Evolutionary conservation across 2,329 filamentous ascomycete genomes (phyloP).

Genomic region (Calonectria hawksworthii): DNA sequence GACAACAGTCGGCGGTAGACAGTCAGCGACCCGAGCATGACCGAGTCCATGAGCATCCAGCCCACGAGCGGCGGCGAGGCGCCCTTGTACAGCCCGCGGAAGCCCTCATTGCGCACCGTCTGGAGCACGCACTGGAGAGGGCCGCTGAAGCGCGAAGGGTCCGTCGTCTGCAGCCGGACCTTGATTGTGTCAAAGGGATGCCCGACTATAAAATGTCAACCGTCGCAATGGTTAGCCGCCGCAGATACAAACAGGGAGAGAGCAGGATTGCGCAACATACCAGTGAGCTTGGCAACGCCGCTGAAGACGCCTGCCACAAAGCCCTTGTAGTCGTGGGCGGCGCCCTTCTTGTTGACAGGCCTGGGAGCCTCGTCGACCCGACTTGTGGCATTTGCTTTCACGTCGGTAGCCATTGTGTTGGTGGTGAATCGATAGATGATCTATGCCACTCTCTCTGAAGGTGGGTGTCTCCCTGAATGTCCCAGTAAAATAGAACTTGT

Average conservation of each 20-base stretch:
- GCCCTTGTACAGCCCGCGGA: conserved; percentile 92
- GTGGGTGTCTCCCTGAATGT: not conserved
- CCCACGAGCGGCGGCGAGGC: conserved; percentile 92
- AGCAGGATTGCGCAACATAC: conserved; percentile 60
- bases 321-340: conserved; percentile 81
- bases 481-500: not conserved
- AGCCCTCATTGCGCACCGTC: conserved; percentile 88
- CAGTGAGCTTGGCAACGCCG: conserved; percentile 89
- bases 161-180: conserved; percentile 91
- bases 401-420: conserved; percentile 42
- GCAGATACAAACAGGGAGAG: not conserved
- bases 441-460: conserved; percentile 2
- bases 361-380: conserved; percentile 15
- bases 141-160: conserved; percentile 82
- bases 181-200: conserved; percentile 96
- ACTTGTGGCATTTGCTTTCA: conserved; percentile 24
- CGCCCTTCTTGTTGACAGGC: conserved; percentile 17
- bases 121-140: conserved; percentile 88
- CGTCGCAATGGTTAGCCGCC: conserved; percentile 12
- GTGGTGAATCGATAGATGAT: not conserved
- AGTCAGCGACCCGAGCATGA: conserved; percentile 93
- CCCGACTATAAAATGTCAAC: conserved; percentile 61
- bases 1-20: conserved; percentile 89
- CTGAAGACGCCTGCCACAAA: conserved; percentile 98
- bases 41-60: conserved; percentile 97